These are phyloP conservation scores for Lipomyces oligophaga DNA, from an alignment of 805 yeast species.

Conservation along the genomic window DNA sequence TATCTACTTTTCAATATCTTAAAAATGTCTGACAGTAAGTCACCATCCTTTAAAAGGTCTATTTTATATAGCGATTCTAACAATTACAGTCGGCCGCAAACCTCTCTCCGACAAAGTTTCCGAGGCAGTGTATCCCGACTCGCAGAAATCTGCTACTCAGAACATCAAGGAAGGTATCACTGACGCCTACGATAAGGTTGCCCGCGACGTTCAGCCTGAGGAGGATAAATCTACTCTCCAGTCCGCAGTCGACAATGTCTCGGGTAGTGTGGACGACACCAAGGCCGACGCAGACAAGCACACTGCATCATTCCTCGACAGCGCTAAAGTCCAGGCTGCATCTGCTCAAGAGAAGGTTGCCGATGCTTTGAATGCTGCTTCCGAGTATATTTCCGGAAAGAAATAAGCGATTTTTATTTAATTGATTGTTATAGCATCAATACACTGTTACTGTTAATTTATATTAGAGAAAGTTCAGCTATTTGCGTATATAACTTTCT, in stretches of 20 bases:
- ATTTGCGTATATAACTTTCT: too few relatives aligned
- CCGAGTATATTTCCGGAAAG: slow-evolving; percentile 37
- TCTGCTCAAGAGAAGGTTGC: slow-evolving; percentile 32
- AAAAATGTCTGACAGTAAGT: slow-evolving; percentile 21
- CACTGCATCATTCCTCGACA: slow-evolving; percentile 30
- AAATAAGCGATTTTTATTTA: background rate
- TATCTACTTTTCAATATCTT: slow-evolving; percentile 2
- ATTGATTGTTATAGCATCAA: background rate
- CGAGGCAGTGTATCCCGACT: slow-evolving; percentile 68
- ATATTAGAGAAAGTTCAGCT: too few relatives aligned
- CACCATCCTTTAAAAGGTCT: background rate
- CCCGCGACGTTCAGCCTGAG: slow-evolving; percentile 58
- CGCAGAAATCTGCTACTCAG: slow-evolving; percentile 59
- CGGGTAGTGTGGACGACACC: slow-evolving; percentile 48
- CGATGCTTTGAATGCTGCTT: slow-evolving; percentile 35
- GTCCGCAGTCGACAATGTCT: slow-evolving; percentile 59
- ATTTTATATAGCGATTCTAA: background rate
- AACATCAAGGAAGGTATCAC: slow-evolving; percentile 69
- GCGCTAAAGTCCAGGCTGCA: slow-evolving; percentile 34
- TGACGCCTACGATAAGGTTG: slow-evolving; percentile 61
- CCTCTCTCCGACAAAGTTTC: slow-evolving; percentile 61
- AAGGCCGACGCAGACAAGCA: slow-evolving; percentile 52
- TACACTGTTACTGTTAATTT: too few relatives aligned
- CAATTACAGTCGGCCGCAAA: slow-evolving; percentile 60
- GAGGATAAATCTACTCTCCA: slow-evolving; percentile 66